phyloP scores from a whole-genome alignment of 495 filamentous ascomycete genomes.

The Aspergillus ellipticus region DNA sequence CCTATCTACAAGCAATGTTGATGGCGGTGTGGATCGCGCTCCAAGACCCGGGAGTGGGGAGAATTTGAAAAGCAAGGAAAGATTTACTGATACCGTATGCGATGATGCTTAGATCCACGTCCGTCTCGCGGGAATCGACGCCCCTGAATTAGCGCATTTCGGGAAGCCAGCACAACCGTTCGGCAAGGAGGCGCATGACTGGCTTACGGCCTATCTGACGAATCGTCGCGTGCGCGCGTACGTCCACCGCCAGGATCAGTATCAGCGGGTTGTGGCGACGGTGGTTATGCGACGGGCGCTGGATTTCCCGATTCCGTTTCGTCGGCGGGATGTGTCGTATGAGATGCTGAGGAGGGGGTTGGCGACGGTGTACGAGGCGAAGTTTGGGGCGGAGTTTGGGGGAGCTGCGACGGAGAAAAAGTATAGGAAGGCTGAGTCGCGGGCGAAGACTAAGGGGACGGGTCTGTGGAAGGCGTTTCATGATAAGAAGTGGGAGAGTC shows the following conservation, averaged over 20 bases:
- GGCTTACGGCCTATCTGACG: conserved; percentile 70
- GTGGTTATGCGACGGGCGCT: conserved; percentile 68
- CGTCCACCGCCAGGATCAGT: conserved; percentile 83
- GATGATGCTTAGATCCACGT: conserved; percentile 58
- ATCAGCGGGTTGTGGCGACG: conserved; percentile 82
- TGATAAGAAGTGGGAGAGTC: conserved; percentile 59
- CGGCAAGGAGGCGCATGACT: conserved; percentile 71
- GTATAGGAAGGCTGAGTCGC: conserved; percentile 68
- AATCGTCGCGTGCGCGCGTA: conserved; percentile 72
- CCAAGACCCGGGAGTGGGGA: no score
- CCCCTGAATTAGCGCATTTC: conserved; percentile 89
- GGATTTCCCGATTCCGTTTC: conserved; percentile 49
- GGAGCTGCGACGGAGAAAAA: conserved; percentile 53
- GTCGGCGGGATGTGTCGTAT: conserved; percentile 75
- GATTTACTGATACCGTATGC: conserved; percentile 3
- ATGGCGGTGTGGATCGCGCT: no score
- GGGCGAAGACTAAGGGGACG: conserved; percentile 61
- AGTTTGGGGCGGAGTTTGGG: conserved; percentile 83
- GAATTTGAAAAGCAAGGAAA: no score
- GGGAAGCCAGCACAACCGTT: conserved; percentile 82
- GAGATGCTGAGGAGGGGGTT: conserved; percentile 82
- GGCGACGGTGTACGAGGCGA: conserved; percentile 90
- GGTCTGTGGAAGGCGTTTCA: conserved; percentile 76
- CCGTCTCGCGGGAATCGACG: conserved; percentile 87
- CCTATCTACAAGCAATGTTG: no score